Evolutionary conservation across 2,329 filamentous ascomycete species (phyloP), one percentile per base, ranked within the genome.

Genomic region (Trematosphaeria pertusa): DNA sequence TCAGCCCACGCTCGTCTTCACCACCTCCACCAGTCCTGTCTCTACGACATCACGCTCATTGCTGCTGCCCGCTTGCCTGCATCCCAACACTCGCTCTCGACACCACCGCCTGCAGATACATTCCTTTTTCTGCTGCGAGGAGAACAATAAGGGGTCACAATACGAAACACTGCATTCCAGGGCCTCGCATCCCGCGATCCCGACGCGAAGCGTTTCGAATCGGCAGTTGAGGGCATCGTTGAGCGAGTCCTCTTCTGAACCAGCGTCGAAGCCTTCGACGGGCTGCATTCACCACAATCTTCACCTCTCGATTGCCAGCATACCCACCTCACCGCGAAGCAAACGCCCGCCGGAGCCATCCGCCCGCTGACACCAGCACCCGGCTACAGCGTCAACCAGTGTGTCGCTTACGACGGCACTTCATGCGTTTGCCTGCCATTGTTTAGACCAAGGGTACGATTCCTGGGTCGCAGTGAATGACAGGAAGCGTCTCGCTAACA

Each of bases 131-230:
- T 39, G 58, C 24, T 48, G 50, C 54, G 46, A 48, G 48, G 46
- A 56, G n/a, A n/a, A n/a, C n/a, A 49, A 59, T 53, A 44, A 63
- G 64, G 68, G 69, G 59, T 56, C 57, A 56, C 59, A 53, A 62
- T 62, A 45, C 56, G 56, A 64, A 62, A 65, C 64, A 58, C 53
- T 39, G 48, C 66, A 70, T 70, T 70, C 67, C 65, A 63, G 60
- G 58, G 56, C 59, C 52, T 44, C 36, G 38, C 56, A 46, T 48
- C 24, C 24, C n/a, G n/a, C n/a, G 47, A 58, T 56, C 64, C 66
- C 65, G 64, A 69, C 69, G 54, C 67, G 54, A 59, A 58, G 65
- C 56, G 69, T 72, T 72, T 71, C 69, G 63, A 62, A 48, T 54
- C 56, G 47, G 47, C 59, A 57, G 48, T 58, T 48, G 53, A 61